These are phyloP conservation scores for Suillus subalutaceus DNA, from an alignment of 768 basidiomycete genomes.

Conservation along the genomic window DNA sequence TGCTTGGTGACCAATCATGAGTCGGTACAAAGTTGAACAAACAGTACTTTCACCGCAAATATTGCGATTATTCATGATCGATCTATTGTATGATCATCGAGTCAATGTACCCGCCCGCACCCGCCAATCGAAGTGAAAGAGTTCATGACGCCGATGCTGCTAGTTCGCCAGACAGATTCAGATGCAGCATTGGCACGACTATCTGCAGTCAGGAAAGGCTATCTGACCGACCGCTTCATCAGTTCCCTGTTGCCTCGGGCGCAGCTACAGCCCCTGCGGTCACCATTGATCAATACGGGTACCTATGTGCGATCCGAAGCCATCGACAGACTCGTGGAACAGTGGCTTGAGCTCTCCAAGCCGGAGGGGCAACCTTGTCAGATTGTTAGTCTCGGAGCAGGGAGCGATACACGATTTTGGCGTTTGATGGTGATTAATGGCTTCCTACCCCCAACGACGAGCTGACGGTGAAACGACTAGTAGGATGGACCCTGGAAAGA, in stretches of 20 bases:
- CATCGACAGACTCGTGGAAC: slow-evolving; percentile 74
- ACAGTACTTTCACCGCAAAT: neutral
- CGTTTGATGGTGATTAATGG: slow-evolving; percentile 62
- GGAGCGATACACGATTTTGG: slow-evolving; percentile 97
- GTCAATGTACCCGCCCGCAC: slow-evolving; percentile 8
- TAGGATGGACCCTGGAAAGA: slow-evolving; percentile 62
- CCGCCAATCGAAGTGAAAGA: slow-evolving; percentile 16
- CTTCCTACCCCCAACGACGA: slow-evolving; percentile 12
- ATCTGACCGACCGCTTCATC: slow-evolving; percentile 79
- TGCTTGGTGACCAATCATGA: no score
- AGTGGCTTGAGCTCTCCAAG: slow-evolving; percentile 57
- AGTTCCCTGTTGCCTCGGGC: slow-evolving; percentile 66
- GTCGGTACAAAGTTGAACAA: neutral
- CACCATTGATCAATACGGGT: slow-evolving; percentile 94
- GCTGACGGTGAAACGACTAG: slow-evolving; percentile 12
- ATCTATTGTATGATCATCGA: neutral
- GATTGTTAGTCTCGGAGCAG: slow-evolving; percentile 93
- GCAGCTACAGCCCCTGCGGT: slow-evolving; percentile 58
- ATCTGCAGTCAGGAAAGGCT: slow-evolving; percentile 83
- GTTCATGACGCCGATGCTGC: slow-evolving; percentile 56
- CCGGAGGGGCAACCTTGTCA: slow-evolving; percentile 60
- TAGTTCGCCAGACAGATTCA: slow-evolving; percentile 75
- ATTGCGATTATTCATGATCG: neutral
- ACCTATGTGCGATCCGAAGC: slow-evolving; percentile 85
- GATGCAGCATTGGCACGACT: slow-evolving; percentile 84